phyloP scores from a whole-genome alignment of 2,329 filamentous ascomycete species.

The Rhytidhysteron rufulum region DNA sequence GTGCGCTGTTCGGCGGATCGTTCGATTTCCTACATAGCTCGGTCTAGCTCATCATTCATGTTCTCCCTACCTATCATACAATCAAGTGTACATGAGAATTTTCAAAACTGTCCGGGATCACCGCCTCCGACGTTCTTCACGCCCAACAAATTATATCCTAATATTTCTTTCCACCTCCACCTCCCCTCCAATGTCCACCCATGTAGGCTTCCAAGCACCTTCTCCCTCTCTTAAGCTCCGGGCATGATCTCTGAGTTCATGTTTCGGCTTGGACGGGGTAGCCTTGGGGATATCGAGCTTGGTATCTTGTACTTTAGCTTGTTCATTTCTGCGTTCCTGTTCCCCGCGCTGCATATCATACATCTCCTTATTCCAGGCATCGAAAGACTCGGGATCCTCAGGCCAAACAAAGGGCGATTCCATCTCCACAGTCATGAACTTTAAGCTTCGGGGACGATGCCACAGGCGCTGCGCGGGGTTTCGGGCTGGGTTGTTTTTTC shows the following conservation, averaged over 20 bases:
- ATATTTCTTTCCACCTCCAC: conserved; percentile 2
- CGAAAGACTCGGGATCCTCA: conserved; percentile 58
- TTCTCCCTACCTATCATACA: too few relatives aligned
- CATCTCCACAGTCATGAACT: conserved; percentile 95
- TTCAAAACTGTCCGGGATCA: neutral
- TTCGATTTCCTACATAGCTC: too few relatives aligned
- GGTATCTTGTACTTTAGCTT: conserved; percentile 14
- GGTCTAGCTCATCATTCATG: too few relatives aligned
- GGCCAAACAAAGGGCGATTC: conserved; percentile 87
- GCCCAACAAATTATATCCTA: neutral
- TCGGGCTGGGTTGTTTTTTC: conserved; percentile 45
- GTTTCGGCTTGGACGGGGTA: conserved; percentile 32
- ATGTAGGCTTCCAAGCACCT: conserved; percentile 36
- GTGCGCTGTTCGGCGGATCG: too few relatives aligned
- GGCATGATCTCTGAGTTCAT: conserved; percentile 24
- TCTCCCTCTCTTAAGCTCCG: conserved; percentile 15
- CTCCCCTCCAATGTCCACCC: conserved; percentile 14
- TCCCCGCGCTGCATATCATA: conserved; percentile 1
- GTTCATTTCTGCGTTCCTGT: conserved; percentile 3
- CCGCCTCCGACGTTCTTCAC: neutral
- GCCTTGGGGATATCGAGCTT: conserved; percentile 8
- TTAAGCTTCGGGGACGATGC: conserved; percentile 69
- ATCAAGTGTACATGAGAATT: too few relatives aligned
- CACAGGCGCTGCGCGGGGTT: conserved; percentile 50
- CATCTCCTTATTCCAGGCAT: conserved; percentile 12